A percentile compares a stretch with the other conserved stretches of the same genome.
Evolutionary conservation across 768 basidiomycete species (phyloP).

Genomic region (Rhizopogon vesiculosus): DNA sequence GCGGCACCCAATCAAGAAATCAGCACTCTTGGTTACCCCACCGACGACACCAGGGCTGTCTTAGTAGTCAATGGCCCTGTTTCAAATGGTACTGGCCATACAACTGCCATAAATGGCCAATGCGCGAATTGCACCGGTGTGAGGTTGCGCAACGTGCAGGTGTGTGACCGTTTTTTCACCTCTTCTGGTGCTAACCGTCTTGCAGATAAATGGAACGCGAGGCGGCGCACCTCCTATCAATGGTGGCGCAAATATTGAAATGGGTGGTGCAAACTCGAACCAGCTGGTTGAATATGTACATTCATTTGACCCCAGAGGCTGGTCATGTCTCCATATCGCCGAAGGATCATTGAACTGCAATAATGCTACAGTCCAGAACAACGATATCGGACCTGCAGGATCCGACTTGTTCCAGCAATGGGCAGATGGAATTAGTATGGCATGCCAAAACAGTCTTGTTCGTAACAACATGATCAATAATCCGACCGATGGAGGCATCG

Average conservation of each 20-base stretch:
- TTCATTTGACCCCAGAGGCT: constrained; percentile 72
- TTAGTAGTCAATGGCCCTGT: constrained; percentile 67
- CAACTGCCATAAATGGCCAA: constrained; percentile 67
- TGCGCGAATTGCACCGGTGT: constrained; percentile 56
- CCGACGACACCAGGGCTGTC: constrained; percentile 58
- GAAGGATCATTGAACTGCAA: constrained; percentile 67
- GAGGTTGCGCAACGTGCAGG: constrained; percentile 70
- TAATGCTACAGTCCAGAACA: constrained; percentile 66
- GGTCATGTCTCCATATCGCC: constrained; percentile 78
- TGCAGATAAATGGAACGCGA: constrained; percentile 72
- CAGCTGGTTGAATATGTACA: constrained; percentile 77
- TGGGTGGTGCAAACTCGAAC: constrained; percentile 69
- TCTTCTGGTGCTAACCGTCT: constrained; percentile 1
- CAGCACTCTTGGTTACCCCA: constrained; percentile 74
- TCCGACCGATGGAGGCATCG: constrained; percentile 78
- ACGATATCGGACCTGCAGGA: constrained; percentile 81
- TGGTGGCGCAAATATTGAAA: constrained; percentile 80
- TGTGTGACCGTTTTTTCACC: constrained; percentile 11
- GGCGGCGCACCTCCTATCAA: constrained; percentile 41
- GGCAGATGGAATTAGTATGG: constrained; percentile 80
- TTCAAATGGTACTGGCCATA: constrained; percentile 51
- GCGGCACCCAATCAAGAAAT: constrained; percentile 73
- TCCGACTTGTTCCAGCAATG: constrained; percentile 61
- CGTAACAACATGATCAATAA: constrained; percentile 67
- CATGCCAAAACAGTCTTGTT: constrained; percentile 57